Conservation (phyloP, 116 monocot species). For the Zostera marina region DNA sequence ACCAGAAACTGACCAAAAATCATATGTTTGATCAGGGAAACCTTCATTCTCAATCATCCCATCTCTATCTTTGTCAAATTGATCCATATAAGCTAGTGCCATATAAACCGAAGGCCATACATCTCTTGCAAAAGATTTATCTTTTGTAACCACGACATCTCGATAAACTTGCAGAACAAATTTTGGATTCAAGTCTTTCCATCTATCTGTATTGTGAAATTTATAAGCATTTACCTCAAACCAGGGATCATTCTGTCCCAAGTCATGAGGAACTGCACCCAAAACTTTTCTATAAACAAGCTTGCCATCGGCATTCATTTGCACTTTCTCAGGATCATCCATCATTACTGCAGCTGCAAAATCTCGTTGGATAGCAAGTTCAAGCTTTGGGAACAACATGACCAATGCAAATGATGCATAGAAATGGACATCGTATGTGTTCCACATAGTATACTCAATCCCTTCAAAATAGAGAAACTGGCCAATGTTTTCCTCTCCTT, state of each 20-base stretch:
- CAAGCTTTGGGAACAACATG: constrained; percentile 84
- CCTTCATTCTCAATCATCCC: constrained; percentile 99
- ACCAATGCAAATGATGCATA: constrained; percentile 80
- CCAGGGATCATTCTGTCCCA: constrained; percentile 86
- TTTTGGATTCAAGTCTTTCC: constrained; percentile 98
- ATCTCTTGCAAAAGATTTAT: constrained; percentile 65
- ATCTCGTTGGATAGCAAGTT: constrained; percentile 87
- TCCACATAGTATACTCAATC: constrained; percentile 91
- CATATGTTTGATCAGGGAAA: constrained; percentile 93
- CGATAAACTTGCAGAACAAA: constrained; percentile 96
- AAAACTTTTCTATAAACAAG: constrained; percentile 57
- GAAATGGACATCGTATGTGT: constrained; percentile 98
- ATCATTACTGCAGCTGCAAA: constrained; percentile 92
- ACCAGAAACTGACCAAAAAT: constrained; percentile 80
- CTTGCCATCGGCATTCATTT: constrained; percentile 35
- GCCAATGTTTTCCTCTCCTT: constrained; percentile 83
- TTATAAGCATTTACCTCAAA: constrained; percentile 85
- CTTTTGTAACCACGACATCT: constrained; percentile 56
- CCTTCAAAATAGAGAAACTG: constrained; percentile 98
- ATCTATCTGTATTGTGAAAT: constrained; percentile 58
- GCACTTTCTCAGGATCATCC: constrained; percentile 82
- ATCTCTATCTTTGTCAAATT: constrained; percentile 92
- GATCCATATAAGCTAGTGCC: constrained; percentile 93
- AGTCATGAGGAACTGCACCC: constrained; percentile 97
- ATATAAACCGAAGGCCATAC: constrained; percentile 97